Percentiles rank a stretch among this genome's conserved stretches.
These are phyloP conservation scores for Lathyrus oleraceus DNA, from an alignment of 306 rosid genomes.

Conservation along the genomic window DNA sequence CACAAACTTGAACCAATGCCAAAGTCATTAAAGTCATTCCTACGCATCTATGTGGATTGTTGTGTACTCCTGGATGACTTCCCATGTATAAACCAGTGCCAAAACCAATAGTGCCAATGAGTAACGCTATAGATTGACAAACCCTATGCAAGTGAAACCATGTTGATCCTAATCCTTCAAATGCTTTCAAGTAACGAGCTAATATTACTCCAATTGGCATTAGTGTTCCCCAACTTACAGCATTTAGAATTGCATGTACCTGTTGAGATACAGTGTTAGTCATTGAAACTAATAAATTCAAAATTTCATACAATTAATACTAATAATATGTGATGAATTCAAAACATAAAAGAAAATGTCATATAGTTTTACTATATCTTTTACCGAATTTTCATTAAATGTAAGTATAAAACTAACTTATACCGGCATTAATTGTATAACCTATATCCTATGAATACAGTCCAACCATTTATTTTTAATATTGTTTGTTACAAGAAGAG, in stretches of 20 bases:
- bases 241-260: constrained; percentile 42
- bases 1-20: constrained; percentile 13
- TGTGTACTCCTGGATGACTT: not conserved
- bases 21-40: constrained; percentile 29
- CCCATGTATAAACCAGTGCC: constrained; percentile 24
- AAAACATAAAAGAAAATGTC: no score
- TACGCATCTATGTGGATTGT: constrained; percentile 26
- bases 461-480: no score
- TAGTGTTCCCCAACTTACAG: constrained; percentile 45
- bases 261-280: not conserved
- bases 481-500: no score
- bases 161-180: not conserved
- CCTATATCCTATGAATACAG: no score
- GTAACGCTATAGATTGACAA: constrained; percentile 11
- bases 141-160: constrained; percentile 39
- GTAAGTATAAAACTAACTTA: no score
- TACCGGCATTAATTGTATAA: no score
- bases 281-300: not conserved
- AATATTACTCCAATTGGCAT: constrained; percentile 41
- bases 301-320: not conserved
- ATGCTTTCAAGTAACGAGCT: constrained; percentile 33
- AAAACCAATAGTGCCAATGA: constrained; percentile 29
- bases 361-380: not conserved
- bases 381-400: no score
- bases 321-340: no score